Evolutionary conservation across 768 basidiomycete genomes (phyloP), one percentile per base, ranked within the genome.

Genomic region (Calocera viscosa): DNA sequence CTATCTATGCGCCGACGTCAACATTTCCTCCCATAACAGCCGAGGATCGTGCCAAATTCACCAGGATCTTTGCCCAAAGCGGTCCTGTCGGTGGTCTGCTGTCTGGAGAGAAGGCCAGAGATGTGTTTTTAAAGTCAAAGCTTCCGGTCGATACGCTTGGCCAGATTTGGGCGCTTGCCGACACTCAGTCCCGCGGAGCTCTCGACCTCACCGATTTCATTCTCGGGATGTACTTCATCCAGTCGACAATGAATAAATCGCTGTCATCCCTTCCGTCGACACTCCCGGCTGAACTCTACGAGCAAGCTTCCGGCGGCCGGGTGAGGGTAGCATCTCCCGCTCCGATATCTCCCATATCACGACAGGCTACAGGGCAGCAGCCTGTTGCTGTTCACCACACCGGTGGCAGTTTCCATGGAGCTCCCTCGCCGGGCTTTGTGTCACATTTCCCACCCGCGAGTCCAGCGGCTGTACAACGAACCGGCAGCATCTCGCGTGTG

Each of bases 111-210:
- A 91, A 94, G 77, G 92, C 94, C 5, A 83, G 90, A 65, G 86
- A 89, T 72, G 83, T 96, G 63, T 97, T 98, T 73, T 78, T 97
- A 71, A 96, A 92, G 78, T 94, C 91, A 41, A 88, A 89, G 71
- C 82, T 99, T 39, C 80, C 87, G 0, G 86, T 88, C 70, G 93
- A 95, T 66, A 88, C 89, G 70, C 83, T 99, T 28, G 86, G 89
- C 35, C 89, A 92, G 74, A 94, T 98, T 78, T 99, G 96, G 95
- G 88, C 82, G 69, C 83, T 99, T 40, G 89, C 94, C n/a, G 96
- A 99, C 76, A 94, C 94, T 2, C 90, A 94, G 76, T 84, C 89
- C 71, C 84, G 96, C 68, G 95, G 96, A 64, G 79, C 82, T 14
- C 86, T 99, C 68, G 96, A 99, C 75, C 79, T 85, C 17, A 82